A percentile compares a stretch with the other conserved stretches of the same genome.
Evolutionary conservation across 176 grass and related monocot species (phyloP).

Genomic region (Echinochloa phyllopogon): DNA sequence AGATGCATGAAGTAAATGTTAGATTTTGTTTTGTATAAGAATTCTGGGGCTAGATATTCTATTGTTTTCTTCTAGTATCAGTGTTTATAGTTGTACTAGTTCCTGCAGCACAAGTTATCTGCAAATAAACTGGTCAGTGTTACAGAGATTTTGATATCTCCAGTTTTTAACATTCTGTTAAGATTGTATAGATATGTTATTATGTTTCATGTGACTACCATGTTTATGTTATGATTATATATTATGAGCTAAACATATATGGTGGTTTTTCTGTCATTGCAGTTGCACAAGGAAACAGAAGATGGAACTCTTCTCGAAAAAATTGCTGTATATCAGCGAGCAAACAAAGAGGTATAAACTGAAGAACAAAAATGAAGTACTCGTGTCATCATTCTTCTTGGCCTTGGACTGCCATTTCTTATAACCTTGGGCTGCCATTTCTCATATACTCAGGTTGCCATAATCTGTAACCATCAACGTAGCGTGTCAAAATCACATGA

Average conservation of each 20-base stretch:
- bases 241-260: constrained; percentile 35
- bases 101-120: constrained; percentile 7
- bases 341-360: constrained; percentile 85
- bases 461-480: constrained; percentile 99
- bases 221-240: constrained; percentile 17
- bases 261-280: constrained; percentile 24
- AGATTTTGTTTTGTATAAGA: background rate
- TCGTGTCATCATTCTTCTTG: constrained; percentile 9
- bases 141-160: constrained; percentile 9
- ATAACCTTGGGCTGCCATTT: constrained; percentile 20
- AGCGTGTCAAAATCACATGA: constrained; percentile 96
- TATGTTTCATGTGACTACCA: constrained; percentile 16
- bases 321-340: constrained; percentile 85
- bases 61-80: constrained; percentile 31
- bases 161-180: constrained; percentile 15
- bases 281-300: constrained; percentile 96
- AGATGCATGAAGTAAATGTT: constrained; percentile 28
- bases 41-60: constrained; percentile 8
- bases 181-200: background rate
- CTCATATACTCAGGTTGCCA: constrained; percentile 73
- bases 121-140: constrained; percentile 21
- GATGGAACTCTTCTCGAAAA: constrained; percentile 87
- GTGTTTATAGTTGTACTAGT: background rate
- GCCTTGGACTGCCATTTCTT: constrained; percentile 24
- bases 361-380: background rate